Conservation (phyloP, 331 rosid genomes). For the Ulmus americana region DNA sequence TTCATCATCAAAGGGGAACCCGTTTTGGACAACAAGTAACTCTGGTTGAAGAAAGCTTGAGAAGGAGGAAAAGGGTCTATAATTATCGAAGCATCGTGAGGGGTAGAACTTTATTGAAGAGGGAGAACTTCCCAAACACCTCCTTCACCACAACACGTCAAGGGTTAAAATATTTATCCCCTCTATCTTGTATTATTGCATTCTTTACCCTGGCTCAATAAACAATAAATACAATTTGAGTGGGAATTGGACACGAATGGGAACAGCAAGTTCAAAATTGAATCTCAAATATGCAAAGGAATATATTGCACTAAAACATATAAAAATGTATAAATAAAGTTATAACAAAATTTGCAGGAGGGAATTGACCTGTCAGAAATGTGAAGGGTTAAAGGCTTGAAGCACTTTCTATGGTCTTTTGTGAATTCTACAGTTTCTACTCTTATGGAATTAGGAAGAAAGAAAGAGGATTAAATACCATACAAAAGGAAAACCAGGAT, state of each 20-base stretch:
- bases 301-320: no score
- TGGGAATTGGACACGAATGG: no score
- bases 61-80: conserved; percentile 78
- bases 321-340: neutral
- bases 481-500: neutral
- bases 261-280: no score
- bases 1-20: conserved; percentile 76
- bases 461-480: neutral
- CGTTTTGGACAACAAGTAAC: conserved; percentile 48
- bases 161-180: no score
- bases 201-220: no score
- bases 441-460: neutral
- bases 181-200: no score
- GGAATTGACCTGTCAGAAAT: neutral
- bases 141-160: no score
- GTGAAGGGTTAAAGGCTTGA: neutral
- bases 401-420: neutral
- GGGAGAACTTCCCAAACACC: no score
- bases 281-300: no score
- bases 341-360: neutral
- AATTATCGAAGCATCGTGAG: conserved; percentile 55
- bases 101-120: conserved; percentile 35
- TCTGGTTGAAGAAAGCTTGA: conserved; percentile 80
- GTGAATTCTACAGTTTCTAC: neutral
- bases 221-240: no score